Base-by-base conservation (phyloP, 140 eudicot genomes). In the Flaveria floridana region DNA sequence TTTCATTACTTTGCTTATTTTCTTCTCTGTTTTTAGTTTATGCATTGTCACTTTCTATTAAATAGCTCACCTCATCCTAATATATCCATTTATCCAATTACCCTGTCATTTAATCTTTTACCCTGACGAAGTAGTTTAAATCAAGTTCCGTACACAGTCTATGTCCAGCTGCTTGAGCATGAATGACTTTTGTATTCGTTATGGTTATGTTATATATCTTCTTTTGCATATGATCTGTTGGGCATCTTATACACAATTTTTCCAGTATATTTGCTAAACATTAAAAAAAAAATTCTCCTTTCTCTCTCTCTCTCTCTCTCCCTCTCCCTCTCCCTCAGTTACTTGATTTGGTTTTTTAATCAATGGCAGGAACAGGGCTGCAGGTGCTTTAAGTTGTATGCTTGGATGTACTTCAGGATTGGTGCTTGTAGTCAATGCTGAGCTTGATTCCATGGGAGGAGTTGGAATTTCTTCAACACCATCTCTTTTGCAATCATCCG, bases 361-460 rank as follows among this genome's bases (percentile, higher is more conserved):
- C 37, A 48, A 78, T 81, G 85, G 81, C 77, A 80, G 79, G 82
- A 64, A 75, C 71, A 78, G 70, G 73, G 59, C 67, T 75, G 70
- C 76, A 68, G 89, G 86, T 71, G 76, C 59, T 72, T 75, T 74
- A 81, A 83, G 72, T 65, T 55, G 87, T 69, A 88, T 91, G 92
- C 88, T 86, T 91, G 88, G 89, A 84, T 88, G 85, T 63, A 78
- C 83, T 76, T 77, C 86, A 71, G 86, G 82, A 74, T 81, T 68
- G 83, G 66, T 79, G 82, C 85, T 70, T 76, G 20, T 87, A 85
- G 96, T 87, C 89, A 86, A 95, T 91, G 96, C 97, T 83, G 92
- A 87, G 82, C 83, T 86, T 72, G 95, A 88, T 91, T 91, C 96
- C 89, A 95, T 91, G 99, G 97, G 97, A 84, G 96, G 97, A 79